phyloP scores from a whole-genome alignment of 345 rosid species.

The Abelmoschus esculentus region DNA sequence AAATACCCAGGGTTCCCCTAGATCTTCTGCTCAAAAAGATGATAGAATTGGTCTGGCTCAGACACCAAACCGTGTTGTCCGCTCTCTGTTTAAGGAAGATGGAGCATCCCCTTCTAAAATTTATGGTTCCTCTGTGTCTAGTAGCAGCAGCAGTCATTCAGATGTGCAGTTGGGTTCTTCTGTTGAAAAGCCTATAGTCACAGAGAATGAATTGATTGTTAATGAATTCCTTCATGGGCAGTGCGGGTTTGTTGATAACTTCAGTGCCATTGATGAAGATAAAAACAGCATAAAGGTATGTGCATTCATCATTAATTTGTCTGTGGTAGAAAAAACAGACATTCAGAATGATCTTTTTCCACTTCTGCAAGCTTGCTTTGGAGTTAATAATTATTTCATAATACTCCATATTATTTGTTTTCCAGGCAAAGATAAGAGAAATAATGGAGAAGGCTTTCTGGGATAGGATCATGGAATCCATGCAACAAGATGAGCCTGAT shows the following conservation, averaged over 20 bases:
- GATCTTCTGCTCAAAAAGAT: conserved; percentile 24
- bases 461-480: conserved; percentile 69
- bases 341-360: background rate
- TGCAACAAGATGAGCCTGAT: conserved; percentile 49
- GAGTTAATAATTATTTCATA: background rate
- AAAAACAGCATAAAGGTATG: conserved; percentile 53
- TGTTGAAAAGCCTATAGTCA: conserved; percentile 17
- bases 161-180: conserved; percentile 26
- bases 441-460: conserved; percentile 90
- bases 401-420: background rate
- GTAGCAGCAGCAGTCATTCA: conserved; percentile 10
- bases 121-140: conserved; percentile 27
- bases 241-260: conserved; percentile 35
- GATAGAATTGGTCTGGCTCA: conserved; percentile 22
- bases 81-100: conserved; percentile 62
- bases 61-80: conserved; percentile 48
- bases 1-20: conserved; percentile 29
- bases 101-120: conserved; percentile 26
- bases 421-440: conserved; percentile 59
- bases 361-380: background rate
- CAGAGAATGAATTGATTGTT: conserved; percentile 74
- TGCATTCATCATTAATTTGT: conserved; percentile 7
- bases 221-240: conserved; percentile 66
- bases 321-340: background rate
- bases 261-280: conserved; percentile 30